Evolutionary conservation across 306 rosid species (phyloP), one percentile per base, ranked within the genome.

Genomic region (Vachellia pachyceras): DNA sequence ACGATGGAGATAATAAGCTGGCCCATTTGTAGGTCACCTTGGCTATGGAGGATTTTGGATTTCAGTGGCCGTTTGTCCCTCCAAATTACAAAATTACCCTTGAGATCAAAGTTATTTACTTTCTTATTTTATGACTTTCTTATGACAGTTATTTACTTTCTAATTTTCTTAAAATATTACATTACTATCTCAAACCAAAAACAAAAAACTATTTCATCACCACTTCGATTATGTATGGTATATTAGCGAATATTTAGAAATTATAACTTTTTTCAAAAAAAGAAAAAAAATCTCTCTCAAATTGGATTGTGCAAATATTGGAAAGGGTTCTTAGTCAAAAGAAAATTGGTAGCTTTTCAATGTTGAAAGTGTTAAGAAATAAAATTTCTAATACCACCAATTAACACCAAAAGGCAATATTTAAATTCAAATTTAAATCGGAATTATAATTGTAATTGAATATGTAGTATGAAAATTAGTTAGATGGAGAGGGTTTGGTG

Each of bases 11-110:
- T 85, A 85, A 85, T 76, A 89, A 81, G 86, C 87, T 83, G 94
- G 92, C 84, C 94, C 93, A 81, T 77, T 29, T 83, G 94, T 91
- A 78, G 91, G 91, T 91, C 94, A 88, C 80, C 87, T 81, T 84
- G 85, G 89, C 77, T 41, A 75, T 83, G 80, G 79, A 80, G 76
- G 80, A 73, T 85, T 77, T 85, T 83, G 87, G 86, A 86, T 78
- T 89, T 84, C 82, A 79, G 84, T 76, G 86, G 81, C 57, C n/a
- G 73, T 54, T 54, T 45, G 39, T 10, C 22, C 73, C 47, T 1
- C 49, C 17, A n/a, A 84, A 77, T 88, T 80, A 86, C 88, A 9
- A 1, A 3, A 66, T 37, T 88, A 42, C 79, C 91, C 87, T 47
- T 44, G 0, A 29, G 37, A 79, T 64, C 75, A 70, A 75, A 67